Percentiles rank a stretch among this genome's conserved stretches.
phyloP scores from a whole-genome alignment of 352 stramenopile genomes.

The Phytophthora syringae region DNA sequence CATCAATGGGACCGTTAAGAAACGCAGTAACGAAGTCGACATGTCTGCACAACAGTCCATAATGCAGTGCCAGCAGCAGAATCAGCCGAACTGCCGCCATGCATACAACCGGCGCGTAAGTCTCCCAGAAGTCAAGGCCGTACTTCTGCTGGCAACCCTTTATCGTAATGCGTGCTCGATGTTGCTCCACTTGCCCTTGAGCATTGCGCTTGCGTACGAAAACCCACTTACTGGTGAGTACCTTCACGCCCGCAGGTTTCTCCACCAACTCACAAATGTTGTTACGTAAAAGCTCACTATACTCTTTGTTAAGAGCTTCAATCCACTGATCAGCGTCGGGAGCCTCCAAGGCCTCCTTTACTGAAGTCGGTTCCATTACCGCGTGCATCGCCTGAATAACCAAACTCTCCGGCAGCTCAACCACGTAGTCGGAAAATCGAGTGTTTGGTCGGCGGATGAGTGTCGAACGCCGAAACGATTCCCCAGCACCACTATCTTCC shows the following conservation, averaged over 20 bases:
- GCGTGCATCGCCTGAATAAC: neutral
- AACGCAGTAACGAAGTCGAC: constrained; percentile 21
- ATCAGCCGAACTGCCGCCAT: constrained; percentile 3
- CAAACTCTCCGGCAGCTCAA: neutral
- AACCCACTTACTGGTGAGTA: constrained; percentile 1
- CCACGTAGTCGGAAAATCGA: neutral
- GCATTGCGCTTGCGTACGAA: neutral
- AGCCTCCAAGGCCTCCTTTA: neutral
- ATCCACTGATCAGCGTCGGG: constrained; percentile 1
- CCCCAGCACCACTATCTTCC: neutral
- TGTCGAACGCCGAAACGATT: constrained; percentile 16
- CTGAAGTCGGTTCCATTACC: neutral
- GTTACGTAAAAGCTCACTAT: constrained; percentile 3
- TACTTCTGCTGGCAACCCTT: constrained; percentile 9
- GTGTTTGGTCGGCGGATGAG: neutral
- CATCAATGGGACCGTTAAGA: constrained; percentile 11
- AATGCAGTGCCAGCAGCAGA: constrained; percentile 8
- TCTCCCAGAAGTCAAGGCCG: constrained; percentile 7
- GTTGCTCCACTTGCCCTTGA: neutral
- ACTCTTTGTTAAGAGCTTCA: constrained; percentile 4
- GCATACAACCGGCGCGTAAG: constrained; percentile 4
- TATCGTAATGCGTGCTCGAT: constrained; percentile 5
- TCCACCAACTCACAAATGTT: constrained; percentile 6
- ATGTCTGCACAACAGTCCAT: neutral
- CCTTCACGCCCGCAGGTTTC: neutral